A percentile compares a stretch with the other conserved stretches of the same genome.
Evolutionary conservation across 257 asterid genomes (phyloP).

Genomic region (Petrea volubilis): DNA sequence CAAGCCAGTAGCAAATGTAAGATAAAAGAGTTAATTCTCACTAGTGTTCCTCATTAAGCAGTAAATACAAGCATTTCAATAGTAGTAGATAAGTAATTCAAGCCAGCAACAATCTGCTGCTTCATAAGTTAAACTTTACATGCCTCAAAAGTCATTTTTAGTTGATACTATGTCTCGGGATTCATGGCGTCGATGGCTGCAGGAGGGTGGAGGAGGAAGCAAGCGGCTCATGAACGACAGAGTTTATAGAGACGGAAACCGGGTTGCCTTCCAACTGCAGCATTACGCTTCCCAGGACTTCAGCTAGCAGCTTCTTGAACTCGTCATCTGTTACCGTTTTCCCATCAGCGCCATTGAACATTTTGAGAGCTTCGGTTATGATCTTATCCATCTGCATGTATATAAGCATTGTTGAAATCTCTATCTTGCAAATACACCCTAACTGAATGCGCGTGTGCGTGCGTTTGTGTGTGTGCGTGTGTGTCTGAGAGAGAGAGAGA

Average conservation of each 20-base stretch:
- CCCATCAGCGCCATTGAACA: constrained; percentile 62
- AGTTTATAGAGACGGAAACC: constrained; percentile 70
- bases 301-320: constrained; percentile 77
- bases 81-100: no score
- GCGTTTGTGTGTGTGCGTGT: neutral
- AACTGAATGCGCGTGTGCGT: neutral
- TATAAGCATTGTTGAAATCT: neutral
- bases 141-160: neutral
- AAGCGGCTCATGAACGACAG: constrained; percentile 81
- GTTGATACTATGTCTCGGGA: no score
- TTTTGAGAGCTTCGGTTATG: constrained; percentile 54
- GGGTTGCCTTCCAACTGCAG: constrained; percentile 80
- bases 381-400: constrained; percentile 73
- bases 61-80: no score
- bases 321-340: constrained; percentile 76
- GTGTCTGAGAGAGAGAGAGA: neutral
- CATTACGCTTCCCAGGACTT: constrained; percentile 75
- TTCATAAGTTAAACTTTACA: neutral
- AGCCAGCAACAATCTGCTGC: constrained; percentile 3
- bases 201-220: constrained; percentile 71
- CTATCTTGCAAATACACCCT: no score
- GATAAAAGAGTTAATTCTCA: no score
- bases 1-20: no score
- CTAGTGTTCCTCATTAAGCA: no score
- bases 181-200: constrained; percentile 49